A percentile compares a stretch with the other conserved stretches of the same genome.
Evolutionary conservation across 108 stramenopile genomes (phyloP).

Genomic region (Cyclotella baltica): DNA sequence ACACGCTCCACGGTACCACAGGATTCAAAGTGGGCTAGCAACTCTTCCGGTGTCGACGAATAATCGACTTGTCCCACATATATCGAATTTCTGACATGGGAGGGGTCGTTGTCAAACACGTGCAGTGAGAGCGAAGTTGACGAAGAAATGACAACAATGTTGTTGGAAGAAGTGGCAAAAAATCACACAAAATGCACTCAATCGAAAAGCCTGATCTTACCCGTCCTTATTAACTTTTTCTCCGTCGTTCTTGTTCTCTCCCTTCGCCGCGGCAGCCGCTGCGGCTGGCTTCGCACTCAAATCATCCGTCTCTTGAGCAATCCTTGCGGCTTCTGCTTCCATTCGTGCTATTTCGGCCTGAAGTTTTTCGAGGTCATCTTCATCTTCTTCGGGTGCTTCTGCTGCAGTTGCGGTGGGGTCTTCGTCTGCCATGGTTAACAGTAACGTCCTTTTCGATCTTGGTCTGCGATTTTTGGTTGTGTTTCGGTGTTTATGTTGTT

Average conservation of each 20-base stretch:
- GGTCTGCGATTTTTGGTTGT: slow-evolving; percentile 7
- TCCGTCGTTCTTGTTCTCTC: slow-evolving; percentile 29
- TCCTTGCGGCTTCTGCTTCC: slow-evolving; percentile 88
- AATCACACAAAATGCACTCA: neutral
- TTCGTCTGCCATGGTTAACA: slow-evolving; percentile 16
- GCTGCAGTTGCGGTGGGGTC: slow-evolving; percentile 11
- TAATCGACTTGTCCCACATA: slow-evolving; percentile 99
- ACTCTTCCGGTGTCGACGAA: slow-evolving; percentile 93
- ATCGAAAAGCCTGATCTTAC: slow-evolving; percentile 7
- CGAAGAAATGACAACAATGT: neutral
- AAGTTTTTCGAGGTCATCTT: slow-evolving; percentile 65
- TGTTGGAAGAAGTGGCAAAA: neutral
- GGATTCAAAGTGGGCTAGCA: slow-evolving; percentile 92
- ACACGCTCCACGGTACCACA: slow-evolving; percentile 98
- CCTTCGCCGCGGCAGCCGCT: slow-evolving; percentile 38
- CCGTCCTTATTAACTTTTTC: slow-evolving; percentile 45
- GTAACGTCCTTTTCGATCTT: no score
- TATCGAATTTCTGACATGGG: slow-evolving; percentile 70
- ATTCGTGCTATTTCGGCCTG: slow-evolving; percentile 86
- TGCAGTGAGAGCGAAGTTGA: neutral
- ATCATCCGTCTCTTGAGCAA: slow-evolving; percentile 65
- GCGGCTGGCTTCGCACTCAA: slow-evolving; percentile 48
- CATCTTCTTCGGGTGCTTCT: slow-evolving; percentile 32
- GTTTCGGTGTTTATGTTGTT: neutral
- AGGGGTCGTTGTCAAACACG: neutral